Base-by-base conservation (phyloP, 768 basidiomycete genomes). In the Termitomyces sp. region DNA sequence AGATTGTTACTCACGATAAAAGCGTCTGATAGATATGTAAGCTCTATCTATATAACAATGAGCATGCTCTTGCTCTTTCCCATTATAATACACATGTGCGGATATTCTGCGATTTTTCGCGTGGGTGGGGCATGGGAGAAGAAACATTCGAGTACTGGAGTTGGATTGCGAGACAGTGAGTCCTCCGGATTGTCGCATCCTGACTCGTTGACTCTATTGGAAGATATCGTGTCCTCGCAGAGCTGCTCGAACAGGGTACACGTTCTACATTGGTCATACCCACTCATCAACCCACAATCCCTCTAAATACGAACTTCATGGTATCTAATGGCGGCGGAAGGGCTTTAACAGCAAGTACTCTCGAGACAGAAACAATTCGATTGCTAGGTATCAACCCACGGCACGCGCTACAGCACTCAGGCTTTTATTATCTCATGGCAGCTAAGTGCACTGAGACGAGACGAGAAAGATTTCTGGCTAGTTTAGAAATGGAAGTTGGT, bases 131-230 rank as follows among this genome's bases (percentile, higher is more conserved):
- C 8, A 98, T 98, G 58, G 96, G 95, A 16, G 94, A 96, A 67
- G 92, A 95, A 68, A 97, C 93, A 0, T 98, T 92, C 65, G 97
- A 98, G 71, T 98, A 89, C 70, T 98, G 96, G 96, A 92, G 91
- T 65, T 99, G 96, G 96, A 80, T 95, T 58, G 91, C 93, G 8
- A 80, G 94, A 70, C 95, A 97, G 92, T 94, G 68, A 59, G 90
- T 81, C 18, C 11, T 40, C 39, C 45, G 13, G 38, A n/a, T 54
- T 42, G 58, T 20, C 42, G 5, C 49, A 39, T 53, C 12, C 49
- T 20, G n/a, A 53, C 22, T 20, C 38, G 36, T 57, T 50, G 50
- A 36, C 52, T 42, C 50, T 55, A 36, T 58, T 59, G 1, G 32
- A 62, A 96, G 94, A 69, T 87, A 97, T 69, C 90, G 96, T 8